Conservation (phyloP, 805 yeast species). For the Candida germanica region DNA sequence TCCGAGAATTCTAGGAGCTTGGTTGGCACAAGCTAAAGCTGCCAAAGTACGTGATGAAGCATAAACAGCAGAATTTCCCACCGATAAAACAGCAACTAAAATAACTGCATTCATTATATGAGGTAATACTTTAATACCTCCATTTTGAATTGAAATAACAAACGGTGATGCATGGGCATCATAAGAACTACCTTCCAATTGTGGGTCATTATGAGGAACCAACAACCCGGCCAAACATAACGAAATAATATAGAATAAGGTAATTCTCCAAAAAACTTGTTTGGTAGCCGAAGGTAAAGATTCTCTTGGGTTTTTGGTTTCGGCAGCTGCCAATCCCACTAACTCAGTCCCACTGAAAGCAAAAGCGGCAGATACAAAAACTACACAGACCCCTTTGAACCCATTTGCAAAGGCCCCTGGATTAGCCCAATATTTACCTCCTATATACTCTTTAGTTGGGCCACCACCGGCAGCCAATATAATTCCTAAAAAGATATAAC, state of each 20-base stretch:
- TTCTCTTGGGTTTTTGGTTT: conserved; percentile 35
- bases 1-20: conserved; percentile 42
- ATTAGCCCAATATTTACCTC: conserved; percentile 48
- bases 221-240: conserved; percentile 47
- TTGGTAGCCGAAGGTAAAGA: conserved; percentile 40
- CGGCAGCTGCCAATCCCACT: conserved; percentile 40
- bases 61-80: conserved; percentile 42
- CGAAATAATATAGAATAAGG: conserved; percentile 43
- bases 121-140: conserved; percentile 37
- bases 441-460: conserved; percentile 48
- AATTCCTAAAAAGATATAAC: conserved; percentile 54
- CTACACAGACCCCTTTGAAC: conserved; percentile 38
- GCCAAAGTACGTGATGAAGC: conserved; percentile 43
- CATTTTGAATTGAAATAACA: conserved; percentile 55
- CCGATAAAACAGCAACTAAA: conserved; percentile 38
- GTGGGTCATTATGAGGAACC: conserved; percentile 46
- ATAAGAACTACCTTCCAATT: conserved; percentile 37
- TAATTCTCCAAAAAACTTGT: conserved; percentile 42
- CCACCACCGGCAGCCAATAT: conserved; percentile 45
- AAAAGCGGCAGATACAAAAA: conserved; percentile 41
- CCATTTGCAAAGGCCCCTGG: conserved; percentile 57
- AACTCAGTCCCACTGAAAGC: conserved; percentile 41
- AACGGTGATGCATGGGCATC: conserved; percentile 76
- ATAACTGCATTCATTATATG: conserved; percentile 40
- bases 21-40: conserved; percentile 43